Percentiles rank a stretch among this genome's conserved stretches.
Conservation (phyloP, 1,139 yeast species). For the Suhomyces bokatorum region DNA sequence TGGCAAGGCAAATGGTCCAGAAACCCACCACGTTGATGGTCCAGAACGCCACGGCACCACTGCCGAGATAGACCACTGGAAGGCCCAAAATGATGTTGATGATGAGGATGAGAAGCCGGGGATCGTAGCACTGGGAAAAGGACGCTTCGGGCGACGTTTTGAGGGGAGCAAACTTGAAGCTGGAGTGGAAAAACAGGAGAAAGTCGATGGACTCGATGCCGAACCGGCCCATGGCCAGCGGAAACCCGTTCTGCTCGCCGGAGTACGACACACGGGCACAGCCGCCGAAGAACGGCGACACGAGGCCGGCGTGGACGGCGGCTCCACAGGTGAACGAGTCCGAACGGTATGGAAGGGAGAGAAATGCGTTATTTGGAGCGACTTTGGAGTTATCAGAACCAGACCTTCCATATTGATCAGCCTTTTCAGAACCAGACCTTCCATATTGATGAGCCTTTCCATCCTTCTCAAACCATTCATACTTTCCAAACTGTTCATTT, state of each 20-base stretch:
- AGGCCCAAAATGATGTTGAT: conserved; percentile 60
- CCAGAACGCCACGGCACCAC: conserved; percentile 65
- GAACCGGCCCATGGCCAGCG: conserved; percentile 45
- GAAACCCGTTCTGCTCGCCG: conserved; percentile 55
- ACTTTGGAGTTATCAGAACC: too few relatives aligned
- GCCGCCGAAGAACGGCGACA: conserved; percentile 78
- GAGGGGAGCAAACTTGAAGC: conserved; percentile 55
- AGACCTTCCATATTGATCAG: too few relatives aligned
- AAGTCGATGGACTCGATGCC: conserved; percentile 62
- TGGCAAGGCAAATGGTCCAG: conserved; percentile 78
- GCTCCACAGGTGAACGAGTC: conserved; percentile 92
- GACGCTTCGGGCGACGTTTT: conserved; percentile 14
- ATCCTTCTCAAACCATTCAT: background rate
- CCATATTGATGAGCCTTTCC: too few relatives aligned
- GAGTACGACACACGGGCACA: conserved; percentile 66
- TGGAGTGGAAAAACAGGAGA: conserved; percentile 71
- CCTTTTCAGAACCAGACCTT: too few relatives aligned
- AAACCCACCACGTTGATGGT: conserved; percentile 65
- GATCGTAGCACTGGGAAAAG: conserved; percentile 59
- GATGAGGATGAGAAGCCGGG: conserved; percentile 56
- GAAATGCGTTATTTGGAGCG: background rate
- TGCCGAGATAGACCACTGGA: conserved; percentile 58
- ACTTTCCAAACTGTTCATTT: too few relatives aligned
- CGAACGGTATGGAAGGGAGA: conserved; percentile 65
- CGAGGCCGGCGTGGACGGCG: conserved; percentile 80